Evolutionary conservation across 2,329 filamentous ascomycete genomes (phyloP).

Genomic region (Simplicillium sp.): DNA sequence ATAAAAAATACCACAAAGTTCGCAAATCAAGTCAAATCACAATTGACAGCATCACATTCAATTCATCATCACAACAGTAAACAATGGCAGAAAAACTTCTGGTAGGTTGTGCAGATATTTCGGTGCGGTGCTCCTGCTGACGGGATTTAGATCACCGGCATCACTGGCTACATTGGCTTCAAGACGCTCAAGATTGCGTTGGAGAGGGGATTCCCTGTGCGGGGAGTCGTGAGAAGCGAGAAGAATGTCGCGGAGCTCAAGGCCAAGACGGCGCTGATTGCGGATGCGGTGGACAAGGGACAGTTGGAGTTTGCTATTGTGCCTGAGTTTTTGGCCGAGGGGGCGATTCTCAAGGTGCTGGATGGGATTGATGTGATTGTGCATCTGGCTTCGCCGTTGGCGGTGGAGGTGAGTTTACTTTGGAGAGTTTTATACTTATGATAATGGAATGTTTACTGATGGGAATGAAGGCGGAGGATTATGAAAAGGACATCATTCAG

Average conservation of each 20-base stretch:
- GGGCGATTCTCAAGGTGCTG: neutral
- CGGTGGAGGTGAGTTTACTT: slow-evolving; percentile 4
- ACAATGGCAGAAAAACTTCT: too few relatives aligned
- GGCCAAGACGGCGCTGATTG: too few relatives aligned
- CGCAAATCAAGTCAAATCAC: too few relatives aligned
- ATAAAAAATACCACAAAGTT: too few relatives aligned
- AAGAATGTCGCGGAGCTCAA: neutral
- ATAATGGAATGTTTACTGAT: too few relatives aligned
- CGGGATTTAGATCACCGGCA: neutral
- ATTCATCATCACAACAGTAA: too few relatives aligned
- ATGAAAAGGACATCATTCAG: slow-evolving; percentile 3
- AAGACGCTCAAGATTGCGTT: slow-evolving; percentile 2
- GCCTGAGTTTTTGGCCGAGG: slow-evolving; percentile 4
- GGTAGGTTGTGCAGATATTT: too few relatives aligned
- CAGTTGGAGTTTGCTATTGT: slow-evolving; percentile 6
- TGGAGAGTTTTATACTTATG: too few relatives aligned
- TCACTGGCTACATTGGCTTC: slow-evolving; percentile 5
- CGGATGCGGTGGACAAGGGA: neutral
- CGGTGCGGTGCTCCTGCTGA: too few relatives aligned
- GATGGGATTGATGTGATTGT: slow-evolving; percentile 8
- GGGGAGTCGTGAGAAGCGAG: slow-evolving; percentile 5
- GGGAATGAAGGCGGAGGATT: slow-evolving; percentile 5
- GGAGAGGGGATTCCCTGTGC: slow-evolving; percentile 1
- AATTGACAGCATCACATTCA: too few relatives aligned
- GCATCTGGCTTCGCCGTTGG: slow-evolving; percentile 8